Base-by-base conservation (phyloP, 352 stramenopile species). In the Phytophthora fragariaefolia region DNA sequence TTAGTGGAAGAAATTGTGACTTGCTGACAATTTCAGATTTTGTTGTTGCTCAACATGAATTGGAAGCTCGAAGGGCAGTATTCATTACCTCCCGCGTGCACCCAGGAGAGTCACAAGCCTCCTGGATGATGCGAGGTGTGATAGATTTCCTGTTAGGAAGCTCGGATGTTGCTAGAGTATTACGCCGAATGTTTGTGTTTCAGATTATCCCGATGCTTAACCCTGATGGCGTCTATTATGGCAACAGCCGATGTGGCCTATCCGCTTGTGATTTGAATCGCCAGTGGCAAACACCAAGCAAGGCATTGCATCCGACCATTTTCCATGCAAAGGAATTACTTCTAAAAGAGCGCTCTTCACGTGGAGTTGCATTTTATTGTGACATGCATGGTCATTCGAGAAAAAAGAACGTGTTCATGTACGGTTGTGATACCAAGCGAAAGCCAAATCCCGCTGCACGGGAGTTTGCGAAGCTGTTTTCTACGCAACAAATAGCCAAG, bases 371-470 rank as follows among this genome's bases (percentile, higher is more conserved):
- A 4, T 89, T 98, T 56, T 97, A 88, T 51, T 91, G 93, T 28
- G 93, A 98, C 70, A 83, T 98, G 43, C 93, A 98, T 48, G 93
- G 92, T n/a, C 93, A 98, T 49, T 96, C 83, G 0, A 76, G 93
- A 15, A 98, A 98, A 70, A 95, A 95, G 57, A 98, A 98, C 42
- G 85, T 98, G 18, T 98, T 98, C 64, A 85, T 98, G 82, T 98
- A 98, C 62, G 95, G 95, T 12, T 97, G 91, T 27, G 93, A 98
- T 43, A 95, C 95, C 9, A 97, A 96, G 59, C 89, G 91, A 52
- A 73, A 80, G 20, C 80, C 88, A 22, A 95, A 95, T 34, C 89
- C 89, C 17, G 74, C 65, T 5, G 87, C 86, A 4, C 73, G 89
- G 7, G 55, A 76, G 2, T 97, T 97, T 60, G 84, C 87, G 6